phyloP scores from a whole-genome alignment of 306 rosid species.

The Fragaria iinumae region DNA sequence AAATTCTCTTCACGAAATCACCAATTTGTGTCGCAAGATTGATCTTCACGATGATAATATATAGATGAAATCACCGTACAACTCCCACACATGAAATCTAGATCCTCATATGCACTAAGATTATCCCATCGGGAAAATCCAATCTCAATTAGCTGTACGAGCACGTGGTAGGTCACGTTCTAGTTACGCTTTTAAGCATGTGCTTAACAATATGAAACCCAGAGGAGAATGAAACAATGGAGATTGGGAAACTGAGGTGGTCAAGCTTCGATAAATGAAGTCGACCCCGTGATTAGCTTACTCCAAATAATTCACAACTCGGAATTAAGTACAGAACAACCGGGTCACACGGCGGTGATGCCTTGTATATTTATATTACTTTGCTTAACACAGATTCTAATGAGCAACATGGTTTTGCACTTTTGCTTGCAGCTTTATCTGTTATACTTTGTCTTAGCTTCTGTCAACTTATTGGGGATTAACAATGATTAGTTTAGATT shows the following conservation, averaged over 20 bases:
- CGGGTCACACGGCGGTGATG: slow-evolving; percentile 15
- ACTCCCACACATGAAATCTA: background rate
- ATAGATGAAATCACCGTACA: too few relatives aligned
- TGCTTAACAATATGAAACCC: background rate
- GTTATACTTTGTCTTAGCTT: background rate
- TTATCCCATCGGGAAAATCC: background rate
- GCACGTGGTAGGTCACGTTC: slow-evolving; percentile 7
- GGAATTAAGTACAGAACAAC: background rate
- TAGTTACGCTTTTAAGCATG: background rate
- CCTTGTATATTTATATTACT: background rate
- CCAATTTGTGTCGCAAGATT: too few relatives aligned
- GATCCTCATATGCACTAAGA: background rate
- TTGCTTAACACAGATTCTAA: background rate
- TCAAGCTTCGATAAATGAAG: slow-evolving; percentile 26
- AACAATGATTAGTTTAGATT: background rate
- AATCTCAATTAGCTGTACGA: background rate
- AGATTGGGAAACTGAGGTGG: slow-evolving; percentile 15
- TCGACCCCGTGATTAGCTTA: slow-evolving; percentile 32
- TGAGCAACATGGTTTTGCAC: slow-evolving; percentile 2
- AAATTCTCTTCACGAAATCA: too few relatives aligned
- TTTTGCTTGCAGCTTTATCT: slow-evolving; percentile 8
- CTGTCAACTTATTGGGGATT: slow-evolving; percentile 12
- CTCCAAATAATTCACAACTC: background rate
- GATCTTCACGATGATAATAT: too few relatives aligned
- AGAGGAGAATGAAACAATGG: background rate